Evolutionary conservation across 176 grass and related monocot genomes (phyloP).

Genomic region (Alloteropsis semialata): DNA sequence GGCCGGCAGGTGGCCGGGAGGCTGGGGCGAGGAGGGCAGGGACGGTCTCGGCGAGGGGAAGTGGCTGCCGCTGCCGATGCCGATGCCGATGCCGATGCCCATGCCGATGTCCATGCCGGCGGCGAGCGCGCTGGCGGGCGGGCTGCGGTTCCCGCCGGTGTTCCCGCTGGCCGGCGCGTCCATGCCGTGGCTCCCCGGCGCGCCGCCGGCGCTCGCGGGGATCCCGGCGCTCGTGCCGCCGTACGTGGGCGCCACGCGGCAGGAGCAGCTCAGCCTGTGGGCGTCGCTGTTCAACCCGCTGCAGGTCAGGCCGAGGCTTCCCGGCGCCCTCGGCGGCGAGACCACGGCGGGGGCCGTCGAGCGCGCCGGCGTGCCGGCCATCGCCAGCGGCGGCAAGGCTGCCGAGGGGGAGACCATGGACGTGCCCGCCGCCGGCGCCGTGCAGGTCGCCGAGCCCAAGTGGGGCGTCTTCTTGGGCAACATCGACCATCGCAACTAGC

Average conservation of each 20-base stretch:
- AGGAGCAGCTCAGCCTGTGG: slow-evolving; percentile 55
- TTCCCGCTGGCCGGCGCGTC: not conserved
- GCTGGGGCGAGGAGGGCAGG: not conserved
- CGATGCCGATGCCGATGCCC: slow-evolving; percentile 38
- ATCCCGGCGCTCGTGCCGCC: slow-evolving; percentile 24
- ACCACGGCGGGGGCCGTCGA: not conserved
- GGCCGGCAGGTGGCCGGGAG: not conserved
- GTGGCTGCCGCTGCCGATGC: slow-evolving; percentile 39
- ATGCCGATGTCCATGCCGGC: slow-evolving; percentile 25
- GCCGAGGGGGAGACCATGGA: slow-evolving; percentile 26
- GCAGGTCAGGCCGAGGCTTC: slow-evolving; percentile 34
- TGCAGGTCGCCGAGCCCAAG: slow-evolving; percentile 30
- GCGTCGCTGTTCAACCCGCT: slow-evolving; percentile 57
- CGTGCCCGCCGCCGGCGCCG: slow-evolving; percentile 11
- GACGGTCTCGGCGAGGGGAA: slow-evolving; percentile 9
- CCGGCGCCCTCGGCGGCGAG: not conserved
- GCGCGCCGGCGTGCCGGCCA: not conserved
- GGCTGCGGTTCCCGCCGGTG: slow-evolving; percentile 35
- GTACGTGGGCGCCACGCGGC: slow-evolving; percentile 37
- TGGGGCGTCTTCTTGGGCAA: slow-evolving; percentile 45
- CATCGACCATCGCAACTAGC: slow-evolving; percentile 6
- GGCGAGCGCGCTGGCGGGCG: slow-evolving; percentile 10
- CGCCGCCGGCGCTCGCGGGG: slow-evolving; percentile 6
- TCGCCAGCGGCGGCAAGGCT: slow-evolving; percentile 12
- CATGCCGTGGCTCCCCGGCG: slow-evolving; percentile 28